Evolutionary conservation across 139 green algal species (phyloP).

Genomic region (Closterium sp.): DNA sequence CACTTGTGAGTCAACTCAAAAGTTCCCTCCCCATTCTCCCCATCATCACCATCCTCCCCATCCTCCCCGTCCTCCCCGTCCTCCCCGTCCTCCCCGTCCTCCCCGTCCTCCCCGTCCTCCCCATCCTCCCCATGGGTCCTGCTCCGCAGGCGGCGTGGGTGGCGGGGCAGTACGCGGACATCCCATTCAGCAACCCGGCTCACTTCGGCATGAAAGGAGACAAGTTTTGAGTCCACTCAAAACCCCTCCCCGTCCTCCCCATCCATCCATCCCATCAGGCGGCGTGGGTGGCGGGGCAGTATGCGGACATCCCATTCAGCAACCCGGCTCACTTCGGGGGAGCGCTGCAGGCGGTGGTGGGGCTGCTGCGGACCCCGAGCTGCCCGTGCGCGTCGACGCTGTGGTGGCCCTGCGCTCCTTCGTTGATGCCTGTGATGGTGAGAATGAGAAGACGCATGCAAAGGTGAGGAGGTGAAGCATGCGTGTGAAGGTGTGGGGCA

Average conservation of each 20-base stretch:
- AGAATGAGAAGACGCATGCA: not conserved
- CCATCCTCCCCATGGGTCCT: no score
- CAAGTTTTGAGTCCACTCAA: no score
- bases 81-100: no score
- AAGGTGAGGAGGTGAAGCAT: not conserved
- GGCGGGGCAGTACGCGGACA: conserved; percentile 73
- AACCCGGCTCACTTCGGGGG: conserved; percentile 67
- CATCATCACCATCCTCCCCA: no score
- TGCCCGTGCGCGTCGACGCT: conserved; percentile 82
- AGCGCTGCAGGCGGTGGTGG: conserved; percentile 68
- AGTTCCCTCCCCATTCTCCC: no score
- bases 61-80: not conserved
- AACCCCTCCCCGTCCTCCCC: no score
- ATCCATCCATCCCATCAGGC: conserved; percentile 59
- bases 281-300: conserved; percentile 81
- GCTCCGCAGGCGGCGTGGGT: conserved; percentile 92
- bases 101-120: not conserved
- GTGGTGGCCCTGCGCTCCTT: conserved; percentile 82
- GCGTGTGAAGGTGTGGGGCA: not conserved
- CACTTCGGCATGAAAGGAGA: no score
- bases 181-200: conserved; percentile 71
- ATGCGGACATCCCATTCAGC: conserved; percentile 75
- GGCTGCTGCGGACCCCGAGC: conserved; percentile 74
- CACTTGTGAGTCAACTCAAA: no score
- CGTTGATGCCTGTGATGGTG: conserved; percentile 68